phyloP scores from a whole-genome alignment of 139 green algal genomes.

The Pycnococcus provasolii region DNA sequence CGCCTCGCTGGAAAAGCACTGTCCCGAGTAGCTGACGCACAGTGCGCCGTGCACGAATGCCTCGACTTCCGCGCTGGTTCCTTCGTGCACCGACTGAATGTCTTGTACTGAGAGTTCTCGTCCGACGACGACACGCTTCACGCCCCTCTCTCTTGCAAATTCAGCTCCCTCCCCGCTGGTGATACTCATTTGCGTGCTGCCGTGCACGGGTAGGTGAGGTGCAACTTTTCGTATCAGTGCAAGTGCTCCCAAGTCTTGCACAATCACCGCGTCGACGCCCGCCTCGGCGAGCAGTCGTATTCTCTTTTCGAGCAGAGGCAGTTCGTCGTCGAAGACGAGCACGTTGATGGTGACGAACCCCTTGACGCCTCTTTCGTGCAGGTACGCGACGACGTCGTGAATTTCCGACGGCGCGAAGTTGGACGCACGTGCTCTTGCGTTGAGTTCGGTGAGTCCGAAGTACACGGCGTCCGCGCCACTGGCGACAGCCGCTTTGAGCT shows the following conservation, averaged over 20 bases:
- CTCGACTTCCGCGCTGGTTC: slow-evolving; percentile 50
- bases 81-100: slow-evolving; percentile 6
- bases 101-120: slow-evolving; percentile 46
- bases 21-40: slow-evolving; percentile 65
- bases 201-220: slow-evolving; percentile 55
- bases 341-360: slow-evolving; percentile 71
- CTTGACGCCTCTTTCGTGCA: slow-evolving; percentile 49
- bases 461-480: slow-evolving; percentile 75
- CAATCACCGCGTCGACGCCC: slow-evolving; percentile 72
- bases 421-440: slow-evolving; percentile 46
- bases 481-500: slow-evolving; percentile 60
- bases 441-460: slow-evolving; percentile 50
- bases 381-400: slow-evolving; percentile 54
- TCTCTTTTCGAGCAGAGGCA: slow-evolving; percentile 39
- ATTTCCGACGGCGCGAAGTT: slow-evolving; percentile 68
- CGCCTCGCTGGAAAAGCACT: slow-evolving; percentile 67
- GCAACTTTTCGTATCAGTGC: slow-evolving; percentile 48
- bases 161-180: slow-evolving; percentile 47
- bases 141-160: slow-evolving; percentile 45
- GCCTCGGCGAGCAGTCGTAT: slow-evolving; percentile 41
- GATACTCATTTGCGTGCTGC: slow-evolving; percentile 60
- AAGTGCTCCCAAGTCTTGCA: slow-evolving; percentile 65
- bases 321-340: slow-evolving; percentile 66
- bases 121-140: slow-evolving; percentile 62
- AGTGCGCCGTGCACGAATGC: slow-evolving; percentile 76